These are phyloP conservation scores for Chrysoporthe austroafricana DNA, from an alignment of 2,329 filamentous ascomycete species.

Conservation along the genomic window DNA sequence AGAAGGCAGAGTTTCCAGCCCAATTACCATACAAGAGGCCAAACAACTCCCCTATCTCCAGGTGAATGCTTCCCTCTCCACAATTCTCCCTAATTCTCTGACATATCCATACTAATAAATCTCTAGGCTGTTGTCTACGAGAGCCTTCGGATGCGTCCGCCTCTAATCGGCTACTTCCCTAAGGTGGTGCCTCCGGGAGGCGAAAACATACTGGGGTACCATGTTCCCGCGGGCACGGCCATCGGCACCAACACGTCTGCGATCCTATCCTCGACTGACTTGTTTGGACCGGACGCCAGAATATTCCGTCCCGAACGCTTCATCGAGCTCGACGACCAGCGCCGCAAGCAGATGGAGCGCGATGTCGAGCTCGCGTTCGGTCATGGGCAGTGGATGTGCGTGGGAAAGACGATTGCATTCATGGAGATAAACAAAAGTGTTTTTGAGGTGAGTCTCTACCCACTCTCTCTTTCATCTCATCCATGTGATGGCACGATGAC, in stretches of 20 bases:
- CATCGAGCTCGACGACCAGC: conserved; percentile 47
- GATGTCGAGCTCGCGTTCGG: conserved; percentile 46
- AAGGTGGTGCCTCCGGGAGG: conserved; percentile 28
- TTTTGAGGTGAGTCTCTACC: conserved; percentile 40
- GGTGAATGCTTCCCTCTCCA: background rate
- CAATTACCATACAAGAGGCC: background rate
- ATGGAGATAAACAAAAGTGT: conserved; percentile 49
- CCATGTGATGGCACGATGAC: background rate
- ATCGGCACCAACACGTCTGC: conserved; percentile 18
- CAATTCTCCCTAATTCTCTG: background rate
- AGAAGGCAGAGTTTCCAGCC: conserved; percentile 2
- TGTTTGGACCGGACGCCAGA: conserved; percentile 56
- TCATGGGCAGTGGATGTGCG: conserved; percentile 43
- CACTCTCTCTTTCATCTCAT: background rate
- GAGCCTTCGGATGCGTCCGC: conserved; percentile 43
- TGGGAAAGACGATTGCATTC: conserved; percentile 48
- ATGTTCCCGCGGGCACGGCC: conserved; percentile 18
- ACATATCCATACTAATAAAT: background rate
- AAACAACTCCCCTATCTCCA: conserved; percentile 1
- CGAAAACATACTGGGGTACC: conserved; percentile 3
- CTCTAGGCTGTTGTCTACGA: conserved; percentile 40
- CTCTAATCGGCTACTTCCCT: conserved; percentile 29
- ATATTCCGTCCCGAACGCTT: conserved; percentile 65
- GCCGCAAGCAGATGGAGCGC: conserved; percentile 38
- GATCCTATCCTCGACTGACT: conserved; percentile 15